These are phyloP conservation scores for Fusarium abutilonis DNA, from an alignment of 2,329 filamentous ascomycete species.

Conservation along the genomic window DNA sequence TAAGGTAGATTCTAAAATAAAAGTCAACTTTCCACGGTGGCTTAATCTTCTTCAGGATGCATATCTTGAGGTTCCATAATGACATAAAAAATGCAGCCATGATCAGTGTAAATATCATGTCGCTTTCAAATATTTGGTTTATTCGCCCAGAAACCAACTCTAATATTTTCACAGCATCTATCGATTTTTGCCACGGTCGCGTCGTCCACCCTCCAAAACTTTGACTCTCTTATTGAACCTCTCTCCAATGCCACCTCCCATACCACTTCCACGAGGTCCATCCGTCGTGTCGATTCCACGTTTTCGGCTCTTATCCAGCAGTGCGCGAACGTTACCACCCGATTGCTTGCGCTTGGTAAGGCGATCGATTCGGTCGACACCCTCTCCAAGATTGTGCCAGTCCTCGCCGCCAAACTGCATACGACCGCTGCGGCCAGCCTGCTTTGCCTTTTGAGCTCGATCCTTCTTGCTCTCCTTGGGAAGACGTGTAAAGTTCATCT, in stretches of 20 bases:
- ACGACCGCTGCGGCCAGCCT: conserved; percentile 60
- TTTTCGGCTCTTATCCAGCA: conserved; percentile 89
- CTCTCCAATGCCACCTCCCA: conserved; percentile 73
- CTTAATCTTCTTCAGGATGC: too few relatives aligned
- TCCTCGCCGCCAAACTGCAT: conserved; percentile 90
- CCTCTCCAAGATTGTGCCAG: conserved; percentile 85
- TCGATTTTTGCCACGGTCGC: conserved; percentile 56
- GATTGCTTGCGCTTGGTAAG: conserved; percentile 77
- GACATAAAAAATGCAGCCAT: not conserved
- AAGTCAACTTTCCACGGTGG: too few relatives aligned
- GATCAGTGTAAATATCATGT: not conserved
- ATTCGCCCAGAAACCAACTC: conserved; percentile 12
- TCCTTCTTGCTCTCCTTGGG: conserved; percentile 92
- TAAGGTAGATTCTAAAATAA: too few relatives aligned
- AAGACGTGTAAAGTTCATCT: conserved; percentile 88
- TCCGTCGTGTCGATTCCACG: conserved; percentile 74
- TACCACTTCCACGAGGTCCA: conserved; percentile 72
- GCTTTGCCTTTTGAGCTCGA: conserved; percentile 68
- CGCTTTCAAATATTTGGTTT: not conserved
- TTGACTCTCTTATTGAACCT: conserved; percentile 77
- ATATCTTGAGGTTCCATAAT: not conserved
- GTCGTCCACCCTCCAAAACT: conserved; percentile 59
- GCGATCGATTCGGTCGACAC: conserved; percentile 84
- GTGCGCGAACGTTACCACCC: conserved; percentile 64
- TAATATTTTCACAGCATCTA: conserved; percentile 38